Evolutionary conservation across 176 grass and related monocot genomes (phyloP), one percentile per base, ranked within the genome.

Genomic region (Lolium perenne): DNA sequence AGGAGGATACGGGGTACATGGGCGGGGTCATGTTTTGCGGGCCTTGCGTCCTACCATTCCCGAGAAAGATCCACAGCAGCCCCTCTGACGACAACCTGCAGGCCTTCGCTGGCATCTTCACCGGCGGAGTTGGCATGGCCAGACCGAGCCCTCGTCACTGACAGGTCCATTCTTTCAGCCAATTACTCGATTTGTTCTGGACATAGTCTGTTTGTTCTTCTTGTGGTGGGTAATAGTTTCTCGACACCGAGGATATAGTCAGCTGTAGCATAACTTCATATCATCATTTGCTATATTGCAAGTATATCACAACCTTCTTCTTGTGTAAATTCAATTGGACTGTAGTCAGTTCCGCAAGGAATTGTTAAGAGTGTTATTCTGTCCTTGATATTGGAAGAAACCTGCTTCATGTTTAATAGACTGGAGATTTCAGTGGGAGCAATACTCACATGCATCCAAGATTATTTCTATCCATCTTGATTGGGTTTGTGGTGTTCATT

Each of bases 1-100:
- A 74, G 45, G 83, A 93, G 22, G 76, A 51, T 71, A 61, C 17
- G 41, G 71, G 60, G 71, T 74, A 66, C 16, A 85, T 77, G 68
- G 87, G 85, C 40, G 91, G 87, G 35, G 64, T 86, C 25, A 32
- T 91, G 68, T 85, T 92, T 54, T 98, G 95, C 77, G 93, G 95
- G 5, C 93, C 95, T 38, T 95, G 91, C 61, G 4, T 93, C 53
- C 57, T 89, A 82, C 87, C 89, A 21, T 88, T 95, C 55, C 89
- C 93, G 11, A 89, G 93, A 73, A 92, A 84, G 85, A 91, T 97
- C 71, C 90, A 89, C 82, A 80, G 78, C 17, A 89, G 82, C 79
- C 85, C 94, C 29, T 92, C 90, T 4, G 92, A 91, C 80, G 86
- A 94, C 85, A 97, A 92, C 77, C 81, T 87, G 70, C 89, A 76